These are phyloP conservation scores for Eutrema salsugineum DNA, from an alignment of 441 rosid species.

Conservation along the genomic window DNA sequence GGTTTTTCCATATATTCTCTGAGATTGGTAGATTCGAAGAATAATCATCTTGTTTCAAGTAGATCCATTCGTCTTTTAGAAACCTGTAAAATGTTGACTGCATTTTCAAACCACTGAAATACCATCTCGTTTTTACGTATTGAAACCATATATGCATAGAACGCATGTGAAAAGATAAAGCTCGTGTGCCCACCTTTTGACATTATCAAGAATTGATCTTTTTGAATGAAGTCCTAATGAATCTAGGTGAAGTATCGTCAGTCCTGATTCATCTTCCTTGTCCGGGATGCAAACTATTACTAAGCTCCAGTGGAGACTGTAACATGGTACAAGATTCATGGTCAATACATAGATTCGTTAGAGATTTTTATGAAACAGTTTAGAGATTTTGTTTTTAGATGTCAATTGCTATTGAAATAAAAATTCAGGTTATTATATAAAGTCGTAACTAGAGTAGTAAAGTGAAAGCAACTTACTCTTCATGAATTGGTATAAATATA, in stretches of 20 bases:
- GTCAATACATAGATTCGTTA: not conserved
- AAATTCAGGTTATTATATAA: not conserved
- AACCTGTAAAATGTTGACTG: constrained; percentile 41
- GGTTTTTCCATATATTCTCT: constrained; percentile 53
- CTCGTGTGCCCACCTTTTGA: constrained; percentile 64
- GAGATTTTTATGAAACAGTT: not conserved
- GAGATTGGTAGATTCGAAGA: constrained; percentile 56
- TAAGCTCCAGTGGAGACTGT: constrained; percentile 97
- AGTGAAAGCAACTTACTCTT: constrained; percentile 56
- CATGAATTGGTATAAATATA: constrained; percentile 84
- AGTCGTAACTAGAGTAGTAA: not conserved
- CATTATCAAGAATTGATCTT: constrained; percentile 55
- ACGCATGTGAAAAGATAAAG: not conserved
- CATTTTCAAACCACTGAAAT: not conserved
- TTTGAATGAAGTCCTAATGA: constrained; percentile 75
- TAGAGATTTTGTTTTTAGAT: not conserved
- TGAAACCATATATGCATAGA: not conserved
- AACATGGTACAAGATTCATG: constrained; percentile 17
- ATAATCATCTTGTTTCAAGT: constrained; percentile 46
- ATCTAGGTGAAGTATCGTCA: constrained; percentile 88
- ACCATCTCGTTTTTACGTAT: not conserved
- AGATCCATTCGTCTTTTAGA: constrained; percentile 80
- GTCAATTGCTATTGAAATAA: not conserved
- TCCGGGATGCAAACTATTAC: constrained; percentile 88
- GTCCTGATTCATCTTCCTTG: constrained; percentile 72